These are phyloP conservation scores for Amanita molliuscula DNA, from an alignment of 768 basidiomycete species.

Conservation along the genomic window DNA sequence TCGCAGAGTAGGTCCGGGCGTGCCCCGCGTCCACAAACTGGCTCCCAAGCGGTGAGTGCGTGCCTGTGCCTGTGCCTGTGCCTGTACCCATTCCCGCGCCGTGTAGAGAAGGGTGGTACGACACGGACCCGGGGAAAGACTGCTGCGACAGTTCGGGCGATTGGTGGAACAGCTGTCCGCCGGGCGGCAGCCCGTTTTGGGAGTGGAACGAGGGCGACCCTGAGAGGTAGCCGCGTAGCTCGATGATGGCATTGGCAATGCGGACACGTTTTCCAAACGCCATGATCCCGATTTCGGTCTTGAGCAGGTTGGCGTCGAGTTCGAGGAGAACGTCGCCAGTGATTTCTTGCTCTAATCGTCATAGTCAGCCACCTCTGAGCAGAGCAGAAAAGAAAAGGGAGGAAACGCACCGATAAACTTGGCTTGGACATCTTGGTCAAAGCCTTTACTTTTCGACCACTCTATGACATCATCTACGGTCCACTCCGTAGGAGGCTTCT, in stretches of 20 bases:
- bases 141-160: slow-evolving; percentile 35
- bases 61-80: neutral
- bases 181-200: slow-evolving; percentile 25
- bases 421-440: slow-evolving; percentile 71
- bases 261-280: slow-evolving; percentile 93
- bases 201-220: slow-evolving; percentile 21
- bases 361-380: neutral
- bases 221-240: slow-evolving; percentile 61
- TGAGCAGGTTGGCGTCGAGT: slow-evolving; percentile 84
- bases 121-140: slow-evolving; percentile 27
- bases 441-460: slow-evolving; percentile 80
- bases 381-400: neutral
- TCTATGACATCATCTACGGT: slow-evolving; percentile 78
- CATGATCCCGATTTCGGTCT: slow-evolving; percentile 84
- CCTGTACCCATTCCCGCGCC: neutral
- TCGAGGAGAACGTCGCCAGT: slow-evolving; percentile 95
- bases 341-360: slow-evolving; percentile 84
- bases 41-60: neutral
- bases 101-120: slow-evolving; percentile 1
- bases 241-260: slow-evolving; percentile 86
- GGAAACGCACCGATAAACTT: slow-evolving; percentile 73
- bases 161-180: slow-evolving; percentile 10
- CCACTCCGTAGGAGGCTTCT: slow-evolving; percentile 63
- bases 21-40: neutral
- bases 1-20: neutral